These are phyloP conservation scores for Fusarium sp. DNA, from an alignment of 2,329 filamentous ascomycete genomes.

Conservation along the genomic window DNA sequence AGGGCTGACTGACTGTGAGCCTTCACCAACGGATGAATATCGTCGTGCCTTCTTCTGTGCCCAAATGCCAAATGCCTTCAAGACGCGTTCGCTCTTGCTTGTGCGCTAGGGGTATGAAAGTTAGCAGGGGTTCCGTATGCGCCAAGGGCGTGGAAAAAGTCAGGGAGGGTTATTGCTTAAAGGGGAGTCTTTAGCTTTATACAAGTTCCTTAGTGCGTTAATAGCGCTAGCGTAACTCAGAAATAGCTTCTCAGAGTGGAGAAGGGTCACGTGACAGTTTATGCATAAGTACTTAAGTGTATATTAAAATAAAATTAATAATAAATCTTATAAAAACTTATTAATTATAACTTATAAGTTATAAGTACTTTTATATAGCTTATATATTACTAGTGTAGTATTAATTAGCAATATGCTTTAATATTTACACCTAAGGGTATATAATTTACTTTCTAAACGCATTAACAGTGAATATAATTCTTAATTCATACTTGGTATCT, in stretches of 20 bases:
- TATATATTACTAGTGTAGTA: neutral
- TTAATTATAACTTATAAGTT: neutral
- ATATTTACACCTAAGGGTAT: neutral
- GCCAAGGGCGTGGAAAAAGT: neutral
- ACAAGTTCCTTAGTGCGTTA: conserved; percentile 9
- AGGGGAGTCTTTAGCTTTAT: conserved; percentile 8
- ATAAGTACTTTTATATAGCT: neutral
- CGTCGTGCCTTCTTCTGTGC: neutral
- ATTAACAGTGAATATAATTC: neutral
- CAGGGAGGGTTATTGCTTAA: neutral
- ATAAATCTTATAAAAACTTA: neutral
- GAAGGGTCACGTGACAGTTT: neutral
- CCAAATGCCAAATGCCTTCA: neutral
- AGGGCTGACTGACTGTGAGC: neutral
- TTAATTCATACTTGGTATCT: conserved; percentile 24
- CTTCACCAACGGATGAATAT: neutral
- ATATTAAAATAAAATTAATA: neutral
- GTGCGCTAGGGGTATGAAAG: neutral
- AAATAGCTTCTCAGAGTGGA: too few relatives aligned
- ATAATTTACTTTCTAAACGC: neutral
- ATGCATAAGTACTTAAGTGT: neutral
- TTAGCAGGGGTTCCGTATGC: neutral
- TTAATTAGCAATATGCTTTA: neutral
- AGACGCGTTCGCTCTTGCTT: conserved; percentile 24
- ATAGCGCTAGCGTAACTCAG: conserved; percentile 1